These are phyloP conservation scores for Aquilaria malaccensis DNA, from an alignment of 345 rosid genomes.

Conservation along the genomic window DNA sequence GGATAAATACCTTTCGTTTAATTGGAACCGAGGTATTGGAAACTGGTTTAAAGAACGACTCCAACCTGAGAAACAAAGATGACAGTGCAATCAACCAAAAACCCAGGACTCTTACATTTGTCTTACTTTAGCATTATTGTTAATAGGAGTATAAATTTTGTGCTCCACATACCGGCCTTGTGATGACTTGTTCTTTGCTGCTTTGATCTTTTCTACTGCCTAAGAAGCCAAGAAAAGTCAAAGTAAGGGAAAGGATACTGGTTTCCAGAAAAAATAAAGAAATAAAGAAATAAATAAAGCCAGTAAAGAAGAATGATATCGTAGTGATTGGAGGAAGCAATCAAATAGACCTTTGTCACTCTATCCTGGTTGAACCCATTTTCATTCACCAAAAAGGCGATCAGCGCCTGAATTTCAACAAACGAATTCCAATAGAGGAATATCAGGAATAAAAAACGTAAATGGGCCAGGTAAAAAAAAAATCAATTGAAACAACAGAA, in stretches of 20 bases:
- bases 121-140: not conserved
- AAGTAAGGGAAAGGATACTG: not conserved
- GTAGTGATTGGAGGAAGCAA: not conserved
- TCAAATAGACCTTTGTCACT: conserved; percentile 59
- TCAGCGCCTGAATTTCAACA: conserved; percentile 39
- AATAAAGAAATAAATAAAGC: not conserved
- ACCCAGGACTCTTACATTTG: not conserved
- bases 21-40: conserved; percentile 41
- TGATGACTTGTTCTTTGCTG: conserved; percentile 89
- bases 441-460: not conserved
- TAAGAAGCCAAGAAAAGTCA: conserved; percentile 19
- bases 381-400: conserved; percentile 71
- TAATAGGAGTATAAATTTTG: not conserved
- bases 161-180: conserved; percentile 71
- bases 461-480: not conserved
- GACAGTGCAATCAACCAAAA: conserved; percentile 10
- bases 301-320: not conserved
- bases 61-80: conserved; percentile 37
- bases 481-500: conserved; percentile 6
- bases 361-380: conserved; percentile 88
- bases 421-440: not conserved
- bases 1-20: conserved; percentile 63
- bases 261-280: not conserved
- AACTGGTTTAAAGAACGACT: conserved; percentile 76
- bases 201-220: conserved; percentile 86